Evolutionary conservation across 495 filamentous ascomycete genomes (phyloP).

Genomic region (Penicillium ochrochloron): DNA sequence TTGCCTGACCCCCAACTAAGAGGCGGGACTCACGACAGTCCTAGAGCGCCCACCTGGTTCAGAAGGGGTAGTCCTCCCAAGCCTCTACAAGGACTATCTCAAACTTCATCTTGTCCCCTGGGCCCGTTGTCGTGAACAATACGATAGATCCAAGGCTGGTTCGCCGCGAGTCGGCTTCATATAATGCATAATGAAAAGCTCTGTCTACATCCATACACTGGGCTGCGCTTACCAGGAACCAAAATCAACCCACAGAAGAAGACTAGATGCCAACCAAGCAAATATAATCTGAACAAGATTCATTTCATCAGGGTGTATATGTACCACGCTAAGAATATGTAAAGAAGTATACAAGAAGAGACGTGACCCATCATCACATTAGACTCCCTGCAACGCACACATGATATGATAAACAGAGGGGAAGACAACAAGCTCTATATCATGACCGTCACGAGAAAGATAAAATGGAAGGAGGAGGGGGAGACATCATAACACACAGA

Average conservation of each 20-base stretch:
- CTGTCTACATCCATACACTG: neutral
- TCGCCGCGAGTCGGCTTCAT: neutral
- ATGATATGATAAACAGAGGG: neutral
- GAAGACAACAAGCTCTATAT: slow-evolving; percentile 12
- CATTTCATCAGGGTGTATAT: slow-evolving; percentile 17
- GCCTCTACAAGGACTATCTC: neutral
- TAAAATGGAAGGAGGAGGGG: neutral
- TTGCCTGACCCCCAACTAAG: neutral
- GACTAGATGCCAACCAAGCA: neutral
- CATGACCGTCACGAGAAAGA: neutral
- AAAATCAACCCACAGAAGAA: neutral
- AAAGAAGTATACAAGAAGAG: slow-evolving; percentile 14
- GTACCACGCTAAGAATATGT: slow-evolving; percentile 25
- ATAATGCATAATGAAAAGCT: neutral
- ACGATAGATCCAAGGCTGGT: neutral
- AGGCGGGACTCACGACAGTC: neutral
- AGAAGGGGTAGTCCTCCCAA: neutral
- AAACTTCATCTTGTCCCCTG: neutral
- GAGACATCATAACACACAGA: neutral
- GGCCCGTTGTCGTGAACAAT: neutral
- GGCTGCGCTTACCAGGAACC: neutral
- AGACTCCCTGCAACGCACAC: neutral
- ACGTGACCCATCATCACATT: slow-evolving; percentile 15
- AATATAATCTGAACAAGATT: neutral
- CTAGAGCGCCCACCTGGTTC: neutral